Base-by-base conservation (phyloP, 1,139 yeast species). In the Candida glucosophila region DNA sequence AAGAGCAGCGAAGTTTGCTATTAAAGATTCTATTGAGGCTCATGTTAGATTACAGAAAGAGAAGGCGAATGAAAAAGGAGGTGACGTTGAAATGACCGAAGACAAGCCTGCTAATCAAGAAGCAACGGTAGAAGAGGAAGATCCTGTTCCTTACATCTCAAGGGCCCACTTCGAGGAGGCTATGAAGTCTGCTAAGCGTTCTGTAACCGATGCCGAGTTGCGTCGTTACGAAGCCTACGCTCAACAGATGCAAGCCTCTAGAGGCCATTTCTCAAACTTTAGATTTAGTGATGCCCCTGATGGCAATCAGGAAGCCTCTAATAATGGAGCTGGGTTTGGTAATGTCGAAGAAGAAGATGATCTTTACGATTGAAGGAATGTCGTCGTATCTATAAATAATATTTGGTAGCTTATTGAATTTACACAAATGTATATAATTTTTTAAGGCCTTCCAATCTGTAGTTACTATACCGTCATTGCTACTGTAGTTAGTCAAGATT, bases 201-300 rank as follows among this genome's bases (percentile, higher is more conserved):
- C 96, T 29, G 98, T 92, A 30, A 78, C 93, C 24, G 98, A 92
- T 52, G 81, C 96, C 23, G 98, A 92, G 60, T 73, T 92, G 49
- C 90, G 99, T 62, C 90, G 98, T 63, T 92, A 92, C 54, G 98
- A 92, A 64, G 93, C 97, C 10, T 92, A 88, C 49, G 95, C 98
- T 30, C 96, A 86, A 58, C 96, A 90, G 61, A 71, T 92, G 55
- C 92, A 79, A 57, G 83, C 95, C 27, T 82, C 96, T 2, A 82
- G 98, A 59, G 98, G 99, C 31, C 90, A 79, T 58, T 77, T 76
- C 53, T 59, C 83, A 35, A 78, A 76, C 56, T 79, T 80, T 51
- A 76, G 77, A 52, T 79, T 80, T 44, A 68, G 71, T 47, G 80
- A 60, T 43, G 67, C 57, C 49, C n/a, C 31, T 22, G 34, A 33